Evolutionary conservation across 371 early-diverging fungal genomes (phyloP), one percentile per base, ranked within the genome.

Genomic region (Actinomortierella wolfii): DNA sequence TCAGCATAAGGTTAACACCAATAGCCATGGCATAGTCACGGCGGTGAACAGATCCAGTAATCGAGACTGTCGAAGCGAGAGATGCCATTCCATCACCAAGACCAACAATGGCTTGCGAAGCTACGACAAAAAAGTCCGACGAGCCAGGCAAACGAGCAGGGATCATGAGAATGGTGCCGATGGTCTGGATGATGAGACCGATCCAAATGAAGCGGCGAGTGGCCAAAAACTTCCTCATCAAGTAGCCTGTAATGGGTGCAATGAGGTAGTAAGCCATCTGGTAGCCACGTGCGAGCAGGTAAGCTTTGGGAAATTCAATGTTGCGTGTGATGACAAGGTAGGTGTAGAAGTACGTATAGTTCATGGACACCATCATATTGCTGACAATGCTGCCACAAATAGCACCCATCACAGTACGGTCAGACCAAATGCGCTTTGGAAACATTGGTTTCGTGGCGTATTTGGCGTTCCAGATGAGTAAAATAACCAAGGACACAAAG

Each of bases 91-190:
- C 79, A 24, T 57, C 68, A 6, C 76, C 78, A 21, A 66, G 42
- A 56, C 79, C 79, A 43, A 68, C 63, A 23, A 79, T 28, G 41
- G 75, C 34, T 41, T 79, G 78, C 7, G 67, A 68, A 26, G 63
- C 57, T 21, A 64, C 76, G 23, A 79, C 60, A 53, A 68, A 73
- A 17, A 48, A 67, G 52, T 66, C 67, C 21, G 66, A 59, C 0
- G 76, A 67, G 14, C 40, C 34, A 4, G 78, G 68, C 53, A 59
- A 49, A 52, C 80, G 76, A 40, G 80, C 67, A 13, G 69, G 76
- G 40, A 79, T 76, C 80, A 79, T 76, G 8, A 76, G 39, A 7
- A 74, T 75, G 46, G 63, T 51, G 46, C 78, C 76, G 13, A 78
- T 51, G 15, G 73, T 51, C 41, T 59, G 56, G 21, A 74, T 60